Base-by-base conservation (phyloP, 805 yeast genomes). In the Suhomyces kilbournensis region DNA sequence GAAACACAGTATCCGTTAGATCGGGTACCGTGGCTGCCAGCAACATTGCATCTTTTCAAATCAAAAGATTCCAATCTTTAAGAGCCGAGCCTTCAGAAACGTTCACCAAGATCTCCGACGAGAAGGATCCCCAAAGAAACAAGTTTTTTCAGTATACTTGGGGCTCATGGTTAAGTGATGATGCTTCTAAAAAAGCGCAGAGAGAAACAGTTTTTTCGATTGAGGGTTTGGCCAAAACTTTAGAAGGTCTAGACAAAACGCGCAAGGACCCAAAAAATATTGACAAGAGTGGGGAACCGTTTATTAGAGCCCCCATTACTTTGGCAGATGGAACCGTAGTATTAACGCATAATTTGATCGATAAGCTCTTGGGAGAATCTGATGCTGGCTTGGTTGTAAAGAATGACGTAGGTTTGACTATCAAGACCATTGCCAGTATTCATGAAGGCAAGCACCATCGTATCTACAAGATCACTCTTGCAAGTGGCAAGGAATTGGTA, bases 371-470 rank as follows among this genome's bases (percentile, higher is more conserved):
- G 40, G 86, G 88, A 8, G 66, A 72, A 0, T 57, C 66, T 22
- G 71, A 70, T 40, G 74, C 76, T 3, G 74, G 70, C 25, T 46
- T 83, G 28, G 68, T 75, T 48, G 76, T 90, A 58, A 85, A 83
- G 5, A 28, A 28, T 10, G n/a, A 69, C 40, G 74, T 76, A 2
- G 74, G 69, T 26, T 46, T 83, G 30, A 68, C 75, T 48, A 76
- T 90, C 59, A 85, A 83, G 61, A 84, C 92, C 46, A 83, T 93
- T 65, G 82, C 89, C 53, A 86, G 96, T 50, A 79, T 90, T 54
- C 96, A 90, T 64, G 98, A 93, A 69, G 99, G 98, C 50, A 90
- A 90, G 71, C 97, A 90, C 66, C 93, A 93, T 72, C 81, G 97
- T 65, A 76, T 93, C 54, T 93, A 92, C 71, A 84, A 86, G 65